A percentile compares a stretch with the other conserved stretches of the same genome.
These are phyloP conservation scores for Colletotrichum sp. DNA, from an alignment of 2,329 filamentous ascomycete genomes.

Conservation along the genomic window DNA sequence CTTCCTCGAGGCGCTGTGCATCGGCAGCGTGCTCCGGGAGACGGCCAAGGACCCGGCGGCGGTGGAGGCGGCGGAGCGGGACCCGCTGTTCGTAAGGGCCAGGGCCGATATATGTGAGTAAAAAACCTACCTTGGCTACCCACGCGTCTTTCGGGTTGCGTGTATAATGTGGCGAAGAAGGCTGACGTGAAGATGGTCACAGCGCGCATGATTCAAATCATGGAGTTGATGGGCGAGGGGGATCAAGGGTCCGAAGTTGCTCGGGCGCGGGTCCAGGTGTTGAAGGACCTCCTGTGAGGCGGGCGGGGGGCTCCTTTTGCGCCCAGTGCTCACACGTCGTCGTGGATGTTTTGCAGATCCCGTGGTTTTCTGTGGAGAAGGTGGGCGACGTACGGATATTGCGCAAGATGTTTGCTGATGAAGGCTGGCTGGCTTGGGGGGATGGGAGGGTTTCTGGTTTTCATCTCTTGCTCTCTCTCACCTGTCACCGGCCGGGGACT, in stretches of 20 bases:
- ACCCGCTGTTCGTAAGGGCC: constrained; percentile 65
- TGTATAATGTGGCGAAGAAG: background rate
- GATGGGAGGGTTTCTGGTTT: background rate
- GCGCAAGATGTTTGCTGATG: background rate
- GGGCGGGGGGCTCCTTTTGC: background rate
- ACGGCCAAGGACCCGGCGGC: constrained; percentile 50
- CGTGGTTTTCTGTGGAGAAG: background rate
- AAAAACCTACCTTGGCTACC: background rate
- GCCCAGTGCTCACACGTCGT: background rate
- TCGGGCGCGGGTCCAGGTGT: constrained; percentile 61
- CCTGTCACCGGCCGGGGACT: background rate
- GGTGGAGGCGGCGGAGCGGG: constrained; percentile 51
- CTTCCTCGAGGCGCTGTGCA: constrained; percentile 77
- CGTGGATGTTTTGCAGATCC: background rate
- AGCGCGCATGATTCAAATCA: constrained; percentile 69
- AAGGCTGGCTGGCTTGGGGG: background rate
- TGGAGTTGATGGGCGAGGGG: constrained; percentile 62
- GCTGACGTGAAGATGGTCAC: background rate
- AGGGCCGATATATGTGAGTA: constrained; percentile 65
- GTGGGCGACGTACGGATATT: background rate
- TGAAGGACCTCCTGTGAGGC: constrained; percentile 55
- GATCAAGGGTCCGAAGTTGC: constrained; percentile 64
- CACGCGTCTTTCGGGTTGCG: background rate
- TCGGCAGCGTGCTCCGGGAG: constrained; percentile 64
- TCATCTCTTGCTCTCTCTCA: background rate